Evolutionary conservation across 2,329 filamentous ascomycete species (phyloP).

Genomic region (Aspergillus ruber): DNA sequence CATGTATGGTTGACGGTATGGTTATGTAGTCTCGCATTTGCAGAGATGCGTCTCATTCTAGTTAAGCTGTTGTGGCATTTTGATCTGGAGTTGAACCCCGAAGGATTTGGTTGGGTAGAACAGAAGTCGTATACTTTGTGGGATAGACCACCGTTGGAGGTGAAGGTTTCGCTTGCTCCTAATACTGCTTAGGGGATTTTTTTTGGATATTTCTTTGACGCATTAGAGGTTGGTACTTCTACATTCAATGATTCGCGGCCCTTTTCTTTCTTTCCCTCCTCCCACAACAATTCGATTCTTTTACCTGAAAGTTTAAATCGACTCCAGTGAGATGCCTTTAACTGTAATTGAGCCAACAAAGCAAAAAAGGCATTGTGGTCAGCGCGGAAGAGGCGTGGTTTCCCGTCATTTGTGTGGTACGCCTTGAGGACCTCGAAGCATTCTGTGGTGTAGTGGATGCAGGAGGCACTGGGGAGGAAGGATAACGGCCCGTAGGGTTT

Average conservation of each 20-base stretch:
- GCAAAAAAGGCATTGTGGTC: not conserved
- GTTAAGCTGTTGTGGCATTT: conserved; percentile 33
- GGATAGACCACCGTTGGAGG: conserved; percentile 29
- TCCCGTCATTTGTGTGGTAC: conserved; percentile 61
- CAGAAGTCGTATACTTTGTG: conserved; percentile 33
- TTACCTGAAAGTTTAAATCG: no score
- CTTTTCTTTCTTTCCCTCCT: no score
- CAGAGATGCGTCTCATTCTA: conserved; percentile 38
- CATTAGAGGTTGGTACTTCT: no score
- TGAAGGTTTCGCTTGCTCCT: conserved; percentile 17
- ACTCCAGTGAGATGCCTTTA: no score
- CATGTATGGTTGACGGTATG: not conserved
- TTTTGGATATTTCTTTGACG: not conserved
- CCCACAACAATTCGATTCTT: no score
- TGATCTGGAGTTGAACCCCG: conserved; percentile 30
- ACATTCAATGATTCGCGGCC: no score
- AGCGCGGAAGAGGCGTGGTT: conserved; percentile 60
- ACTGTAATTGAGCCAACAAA: no score
- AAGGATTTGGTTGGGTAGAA: conserved; percentile 17
- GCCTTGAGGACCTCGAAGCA: conserved; percentile 85
- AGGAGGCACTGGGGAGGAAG: conserved; percentile 43
- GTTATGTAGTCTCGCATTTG: conserved; percentile 20
- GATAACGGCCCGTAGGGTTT: conserved; percentile 54
- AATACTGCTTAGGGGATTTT: not conserved
- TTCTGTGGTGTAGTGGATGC: conserved; percentile 83